Evolutionary conservation across 495 filamentous ascomycete genomes (phyloP), one percentile per base, ranked within the genome.

Genomic region (Aspergillus cavernicola): DNA sequence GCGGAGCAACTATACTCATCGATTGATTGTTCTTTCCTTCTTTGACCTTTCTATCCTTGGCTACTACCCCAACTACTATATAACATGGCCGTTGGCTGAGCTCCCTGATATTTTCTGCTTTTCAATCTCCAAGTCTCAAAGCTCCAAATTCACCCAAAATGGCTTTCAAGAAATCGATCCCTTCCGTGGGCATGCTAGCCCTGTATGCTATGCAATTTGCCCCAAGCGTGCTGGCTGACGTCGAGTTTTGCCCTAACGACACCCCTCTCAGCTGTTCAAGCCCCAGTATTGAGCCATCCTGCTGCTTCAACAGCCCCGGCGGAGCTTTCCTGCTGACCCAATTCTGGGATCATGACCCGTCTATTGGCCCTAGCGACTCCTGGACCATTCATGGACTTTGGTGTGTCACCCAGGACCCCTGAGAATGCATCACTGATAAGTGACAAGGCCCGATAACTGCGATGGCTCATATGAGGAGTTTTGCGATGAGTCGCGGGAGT

Each of bases 371-470:
- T 1, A 71, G 72, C n/a, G 79, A 91, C 60, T 83, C 82, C 41
- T 93, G 88, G 89, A 92, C 89, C 4, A 69, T 93, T 26, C 90
- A 92, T 61, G 88, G 89, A 16, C 71, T 93, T 36, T 92, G 89
- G 76, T 79, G 62, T 20, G 66, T 18, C 20, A 16, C 22, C 11
- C 28, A 10, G 5, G 7, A 31, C 4, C 19, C 19, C 23, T 16
- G 13, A 44, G 8, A 12, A 24, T 35, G 13, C 11, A 31, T 47
- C 13, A 46, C 16, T 44, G 12, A 38, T 26, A 11, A 42, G 23
- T 45, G n/a, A 8, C 9, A 44, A 77, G 74, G 88, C 88, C 88
- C 12, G 87, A 92, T 60, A 81, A 83, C 61, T 93, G 89, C 68
- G 87, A 92, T 58, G 88, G 88, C 60, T 82, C 76, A 23, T 92